phyloP scores from a whole-genome alignment of 2,329 filamentous ascomycete genomes.

The Penicillium hordei region DNA sequence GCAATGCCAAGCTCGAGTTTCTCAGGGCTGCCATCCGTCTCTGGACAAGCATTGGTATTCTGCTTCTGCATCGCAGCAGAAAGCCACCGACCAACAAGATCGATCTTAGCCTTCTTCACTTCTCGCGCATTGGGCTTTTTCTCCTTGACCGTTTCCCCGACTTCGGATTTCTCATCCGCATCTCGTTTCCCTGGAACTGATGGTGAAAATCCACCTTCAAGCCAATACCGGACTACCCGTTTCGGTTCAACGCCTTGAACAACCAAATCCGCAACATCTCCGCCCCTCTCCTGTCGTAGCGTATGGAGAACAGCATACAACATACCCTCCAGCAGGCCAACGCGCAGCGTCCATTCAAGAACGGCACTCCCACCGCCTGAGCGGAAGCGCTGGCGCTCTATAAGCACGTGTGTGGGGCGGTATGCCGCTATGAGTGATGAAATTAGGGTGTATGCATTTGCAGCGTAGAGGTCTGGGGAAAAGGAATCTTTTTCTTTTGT shows the following conservation, averaged over 20 bases:
- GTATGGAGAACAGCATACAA: constrained; percentile 68
- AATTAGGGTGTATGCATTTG: constrained; percentile 57
- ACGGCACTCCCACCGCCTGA: constrained; percentile 64
- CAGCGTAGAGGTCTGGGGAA: constrained; percentile 55
- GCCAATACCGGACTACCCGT: constrained; percentile 58
- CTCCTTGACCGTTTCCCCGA: constrained; percentile 3
- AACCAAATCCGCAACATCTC: constrained; percentile 27
- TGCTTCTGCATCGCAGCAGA: background rate
- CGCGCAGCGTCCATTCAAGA: constrained; percentile 78
- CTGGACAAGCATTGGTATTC: constrained; percentile 2
- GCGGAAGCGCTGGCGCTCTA: constrained; percentile 66
- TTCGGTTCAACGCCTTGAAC: constrained; percentile 56
- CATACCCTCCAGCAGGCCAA: constrained; percentile 81
- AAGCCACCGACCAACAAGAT: constrained; percentile 60
- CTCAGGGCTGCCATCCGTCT: background rate
- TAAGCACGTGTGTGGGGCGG: constrained; percentile 67
- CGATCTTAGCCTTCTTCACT: constrained; percentile 60
- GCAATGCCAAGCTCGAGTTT: background rate
- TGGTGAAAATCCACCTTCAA: constrained; percentile 31
- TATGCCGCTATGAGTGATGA: constrained; percentile 50
- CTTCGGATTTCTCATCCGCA: background rate
- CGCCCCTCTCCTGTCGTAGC: constrained; percentile 46
- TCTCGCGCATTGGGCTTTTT: constrained; percentile 27
- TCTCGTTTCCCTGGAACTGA: background rate
- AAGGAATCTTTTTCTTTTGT: constrained; percentile 39